Percentiles rank a stretch among this genome's conserved stretches.
These are phyloP conservation scores for Quercus variabilis DNA, from an alignment of 306 rosid genomes.

Conservation along the genomic window DNA sequence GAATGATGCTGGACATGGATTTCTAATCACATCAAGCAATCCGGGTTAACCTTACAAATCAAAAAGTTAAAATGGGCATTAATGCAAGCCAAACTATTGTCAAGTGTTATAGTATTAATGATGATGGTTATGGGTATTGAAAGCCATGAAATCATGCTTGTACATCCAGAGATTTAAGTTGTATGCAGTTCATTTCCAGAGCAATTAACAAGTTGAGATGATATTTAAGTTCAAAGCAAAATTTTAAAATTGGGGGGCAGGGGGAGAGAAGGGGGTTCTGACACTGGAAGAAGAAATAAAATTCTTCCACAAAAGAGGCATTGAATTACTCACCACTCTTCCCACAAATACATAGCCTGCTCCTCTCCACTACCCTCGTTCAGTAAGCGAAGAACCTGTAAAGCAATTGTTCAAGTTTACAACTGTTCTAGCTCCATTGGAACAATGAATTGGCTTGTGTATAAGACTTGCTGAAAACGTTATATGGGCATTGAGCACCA, in stretches of 20 bases:
- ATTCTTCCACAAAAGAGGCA: conserved; percentile 9
- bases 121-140: too few relatives aligned
- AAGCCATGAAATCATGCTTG: neutral
- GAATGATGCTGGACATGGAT: too few relatives aligned
- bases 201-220: neutral
- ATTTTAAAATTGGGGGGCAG: neutral
- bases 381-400: conserved; percentile 83
- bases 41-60: too few relatives aligned
- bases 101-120: too few relatives aligned
- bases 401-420: conserved; percentile 27
- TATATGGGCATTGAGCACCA: conserved; percentile 44
- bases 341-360: conserved; percentile 53
- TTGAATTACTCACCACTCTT: conserved; percentile 63
- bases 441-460: conserved; percentile 5
- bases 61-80: too few relatives aligned
- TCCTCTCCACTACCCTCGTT: conserved; percentile 80
- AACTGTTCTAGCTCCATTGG: conserved; percentile 12
- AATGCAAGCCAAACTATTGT: too few relatives aligned
- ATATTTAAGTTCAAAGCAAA: neutral
- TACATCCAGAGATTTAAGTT: neutral
- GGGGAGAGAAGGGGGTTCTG: neutral
- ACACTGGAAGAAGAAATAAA: neutral
- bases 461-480: conserved; percentile 52
- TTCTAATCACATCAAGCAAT: too few relatives aligned
- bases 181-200: neutral